These are phyloP conservation scores for Sugiyamaella grinbergsii DNA, from an alignment of 1,139 yeast genomes.

Conservation along the genomic window DNA sequence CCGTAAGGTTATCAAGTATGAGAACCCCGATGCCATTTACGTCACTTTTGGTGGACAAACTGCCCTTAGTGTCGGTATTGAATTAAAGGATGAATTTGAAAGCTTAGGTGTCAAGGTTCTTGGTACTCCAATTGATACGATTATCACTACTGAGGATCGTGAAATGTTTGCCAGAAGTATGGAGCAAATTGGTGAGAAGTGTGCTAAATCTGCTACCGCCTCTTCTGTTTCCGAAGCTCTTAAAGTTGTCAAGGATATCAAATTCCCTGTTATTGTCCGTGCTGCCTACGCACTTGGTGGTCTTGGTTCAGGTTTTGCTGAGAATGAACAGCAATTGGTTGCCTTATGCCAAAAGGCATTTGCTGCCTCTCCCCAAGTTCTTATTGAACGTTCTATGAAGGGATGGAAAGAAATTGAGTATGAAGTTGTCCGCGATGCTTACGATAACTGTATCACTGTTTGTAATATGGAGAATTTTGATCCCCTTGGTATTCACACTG, in stretches of 20 bases:
- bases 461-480: constrained; percentile 99
- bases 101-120: constrained; percentile 88
- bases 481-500: constrained; percentile 98
- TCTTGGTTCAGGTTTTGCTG: constrained; percentile 97
- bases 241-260: constrained; percentile 79
- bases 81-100: constrained; percentile 92
- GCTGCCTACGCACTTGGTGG: constrained; percentile 99
- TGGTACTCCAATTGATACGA: constrained; percentile 95
- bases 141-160: constrained; percentile 96
- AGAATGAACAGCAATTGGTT: constrained; percentile 78
- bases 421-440: constrained; percentile 97
- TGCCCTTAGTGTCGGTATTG: constrained; percentile 92
- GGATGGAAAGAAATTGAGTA: constrained; percentile 99
- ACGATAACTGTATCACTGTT: constrained; percentile 96
- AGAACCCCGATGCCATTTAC: constrained; percentile 95
- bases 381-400: constrained; percentile 95
- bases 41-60: constrained; percentile 99
- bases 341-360: constrained; percentile 89
- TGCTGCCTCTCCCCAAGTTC: constrained; percentile 93
- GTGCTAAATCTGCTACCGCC: constrained; percentile 92
- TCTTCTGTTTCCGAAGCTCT: constrained; percentile 77
- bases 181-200: constrained; percentile 92
- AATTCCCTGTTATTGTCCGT: constrained; percentile 95
- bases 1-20: constrained; percentile 89
- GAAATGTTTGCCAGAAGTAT: constrained; percentile 92